Base-by-base conservation (phyloP, 148 eudicot species). In the Dysphania ambrosioides region DNA sequence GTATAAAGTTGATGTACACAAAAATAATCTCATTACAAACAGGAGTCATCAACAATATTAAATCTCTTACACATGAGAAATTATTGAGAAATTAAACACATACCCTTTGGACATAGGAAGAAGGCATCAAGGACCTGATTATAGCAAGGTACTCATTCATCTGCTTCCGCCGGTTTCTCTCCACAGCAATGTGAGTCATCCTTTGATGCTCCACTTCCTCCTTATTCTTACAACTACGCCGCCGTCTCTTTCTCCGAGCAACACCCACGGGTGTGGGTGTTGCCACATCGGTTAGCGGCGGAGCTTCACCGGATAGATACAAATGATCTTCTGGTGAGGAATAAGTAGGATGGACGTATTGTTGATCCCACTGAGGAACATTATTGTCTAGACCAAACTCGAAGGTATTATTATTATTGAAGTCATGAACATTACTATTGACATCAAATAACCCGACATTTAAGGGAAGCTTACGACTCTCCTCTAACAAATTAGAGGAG, bases 141-240 rank as follows among this genome's bases (percentile, higher is more conserved):
- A 83, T 77, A 60, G 94, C 83, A 61, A 93, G 93, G 26, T 93
- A 91, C 32, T 93, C 94, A 72, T 93, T 93, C 98, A 93, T 93
- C 71, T 89, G 94, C 56, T 87, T 93, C 11, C 98, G 79, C 3
- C 98, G 85, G 64, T 93, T 93, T n/a, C 98, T 77, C 70, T 93
- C 98, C 3, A 93, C 97, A 0, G 91, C 86, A 76, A 93, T 93
- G 83, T 93, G 98, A 32, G 93, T 93, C 91, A 87, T 89, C 71
- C 98, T 89, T 68, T 93, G 98, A 40, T 80, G 87, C 82, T 93
- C 98, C 59, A 91, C 72, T 18, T 93, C 97, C 64, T 91, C 95
- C 60, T 82, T 78, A 66, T 93, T 89, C 84, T 93, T 93, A 34
- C 81, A 38, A 27, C 78, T 83, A 42, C 82, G 88, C 65, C 85